Evolutionary conservation across 2,329 filamentous ascomycete species (phyloP).

Genomic region (Chrysoporthe deuterocubensis): DNA sequence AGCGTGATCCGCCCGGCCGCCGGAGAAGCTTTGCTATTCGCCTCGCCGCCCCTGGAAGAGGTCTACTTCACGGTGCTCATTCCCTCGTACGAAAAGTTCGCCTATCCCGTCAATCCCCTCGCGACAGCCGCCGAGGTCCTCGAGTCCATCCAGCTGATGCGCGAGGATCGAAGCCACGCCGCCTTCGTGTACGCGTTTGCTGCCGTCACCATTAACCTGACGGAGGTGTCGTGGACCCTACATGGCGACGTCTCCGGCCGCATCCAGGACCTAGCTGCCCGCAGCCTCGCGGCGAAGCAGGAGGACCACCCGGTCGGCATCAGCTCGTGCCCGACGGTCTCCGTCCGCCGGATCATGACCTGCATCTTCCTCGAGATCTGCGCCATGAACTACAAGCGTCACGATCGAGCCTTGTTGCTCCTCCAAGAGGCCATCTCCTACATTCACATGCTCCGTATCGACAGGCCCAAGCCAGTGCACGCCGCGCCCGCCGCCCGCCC

Average conservation of each 20-base stretch:
- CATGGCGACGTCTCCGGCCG: background rate
- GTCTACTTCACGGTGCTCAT: constrained; percentile 47
- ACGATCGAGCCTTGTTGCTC: constrained; percentile 53
- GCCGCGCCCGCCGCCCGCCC: background rate
- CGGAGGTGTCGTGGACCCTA: constrained; percentile 26
- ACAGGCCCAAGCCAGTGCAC: background rate
- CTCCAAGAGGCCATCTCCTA: constrained; percentile 51
- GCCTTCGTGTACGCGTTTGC: constrained; percentile 51
- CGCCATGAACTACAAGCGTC: constrained; percentile 51
- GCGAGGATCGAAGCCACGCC: constrained; percentile 41
- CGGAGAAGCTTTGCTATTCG: background rate
- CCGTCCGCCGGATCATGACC: constrained; percentile 46
- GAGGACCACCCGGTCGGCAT: background rate
- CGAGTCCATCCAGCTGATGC: constrained; percentile 41
- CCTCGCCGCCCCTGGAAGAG: constrained; percentile 13
- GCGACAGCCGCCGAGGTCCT: constrained; percentile 46
- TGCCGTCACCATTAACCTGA: constrained; percentile 49
- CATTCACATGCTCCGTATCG: background rate
- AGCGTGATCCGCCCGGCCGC: background rate
- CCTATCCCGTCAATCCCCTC: constrained; percentile 53
- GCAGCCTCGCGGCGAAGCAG: background rate
- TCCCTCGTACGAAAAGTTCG: constrained; percentile 47
- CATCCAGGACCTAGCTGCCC: background rate
- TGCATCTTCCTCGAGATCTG: constrained; percentile 58
- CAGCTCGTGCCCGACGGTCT: background rate